Evolutionary conservation across 805 yeast species (phyloP).

Genomic region (Candida vartiovaarae): DNA sequence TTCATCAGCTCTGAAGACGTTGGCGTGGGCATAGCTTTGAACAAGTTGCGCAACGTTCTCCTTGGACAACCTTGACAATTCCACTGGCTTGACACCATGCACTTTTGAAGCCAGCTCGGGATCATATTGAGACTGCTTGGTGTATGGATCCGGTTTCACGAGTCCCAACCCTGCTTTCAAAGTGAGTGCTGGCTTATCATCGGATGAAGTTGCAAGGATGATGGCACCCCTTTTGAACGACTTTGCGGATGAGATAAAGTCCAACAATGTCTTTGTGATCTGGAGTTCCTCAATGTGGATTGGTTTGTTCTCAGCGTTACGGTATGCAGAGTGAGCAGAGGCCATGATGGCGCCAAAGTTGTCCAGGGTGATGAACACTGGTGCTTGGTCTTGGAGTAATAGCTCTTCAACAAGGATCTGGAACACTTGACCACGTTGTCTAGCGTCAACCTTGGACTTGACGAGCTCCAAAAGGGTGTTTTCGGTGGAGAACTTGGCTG

Average conservation of each 20-base stretch:
- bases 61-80: conserved; percentile 36
- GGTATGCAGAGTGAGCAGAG: conserved; percentile 50
- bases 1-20: conserved; percentile 32
- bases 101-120: conserved; percentile 45
- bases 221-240: conserved; percentile 57
- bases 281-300: conserved; percentile 60
- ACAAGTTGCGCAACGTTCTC: conserved; percentile 39
- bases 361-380: conserved; percentile 67
- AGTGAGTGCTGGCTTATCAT: conserved; percentile 45
- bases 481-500: conserved; percentile 22
- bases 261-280: conserved; percentile 49
- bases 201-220: conserved; percentile 54
- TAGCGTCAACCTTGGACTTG: conserved; percentile 29
- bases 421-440: conserved; percentile 39
- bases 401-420: conserved; percentile 51
- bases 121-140: conserved; percentile 43
- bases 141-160: conserved; percentile 48
- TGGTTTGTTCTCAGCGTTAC: conserved; percentile 44
- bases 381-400: conserved; percentile 39
- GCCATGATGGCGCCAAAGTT: conserved; percentile 60
- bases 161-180: conserved; percentile 53
- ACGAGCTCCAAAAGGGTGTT: conserved; percentile 40
- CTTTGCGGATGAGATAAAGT: conserved; percentile 45
- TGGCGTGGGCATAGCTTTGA: conserved; percentile 32
- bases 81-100: conserved; percentile 29